Percentiles rank a stretch among this genome's conserved stretches.
Conservation (phyloP, 2,329 filamentous ascomycete species). For the Pseudogymnoascus sp. region DNA sequence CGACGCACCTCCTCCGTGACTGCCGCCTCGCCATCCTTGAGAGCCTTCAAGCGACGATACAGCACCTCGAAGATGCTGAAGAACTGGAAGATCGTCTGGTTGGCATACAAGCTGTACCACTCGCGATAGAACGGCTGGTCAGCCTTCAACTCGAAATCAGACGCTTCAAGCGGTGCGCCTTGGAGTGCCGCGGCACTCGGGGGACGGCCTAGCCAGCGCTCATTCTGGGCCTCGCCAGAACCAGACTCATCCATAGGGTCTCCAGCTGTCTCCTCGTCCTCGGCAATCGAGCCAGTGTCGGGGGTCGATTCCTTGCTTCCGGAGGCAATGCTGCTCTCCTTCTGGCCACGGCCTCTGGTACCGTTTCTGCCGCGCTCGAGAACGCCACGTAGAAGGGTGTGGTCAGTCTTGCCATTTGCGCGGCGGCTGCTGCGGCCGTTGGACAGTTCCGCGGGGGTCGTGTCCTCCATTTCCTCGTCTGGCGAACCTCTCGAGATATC, state of each 20-base stretch:
- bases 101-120: conserved; percentile 85
- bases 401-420: conserved; percentile 62
- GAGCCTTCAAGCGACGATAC: conserved; percentile 72
- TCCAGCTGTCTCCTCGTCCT: conserved; percentile 64
- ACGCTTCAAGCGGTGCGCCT: conserved; percentile 45
- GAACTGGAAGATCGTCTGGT: conserved; percentile 88
- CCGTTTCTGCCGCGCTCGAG: conserved; percentile 70
- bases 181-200: conserved; percentile 49
- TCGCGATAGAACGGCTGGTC: conserved; percentile 76
- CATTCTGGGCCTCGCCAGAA: conserved; percentile 56
- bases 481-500: conserved; percentile 64
- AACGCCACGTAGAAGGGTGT: conserved; percentile 75
- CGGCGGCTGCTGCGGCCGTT: conserved; percentile 59
- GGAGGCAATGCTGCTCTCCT: conserved; percentile 71
- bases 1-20: conserved; percentile 69
- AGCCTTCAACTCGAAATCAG: conserved; percentile 58
- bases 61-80: conserved; percentile 89
- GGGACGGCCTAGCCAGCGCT: conserved; percentile 57
- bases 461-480: conserved; percentile 71
- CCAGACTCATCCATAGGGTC: conserved; percentile 44
- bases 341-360: conserved; percentile 61
- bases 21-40: conserved; percentile 71
- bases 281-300: conserved; percentile 67
- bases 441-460: conserved; percentile 59
- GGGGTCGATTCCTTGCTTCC: conserved; percentile 86